Conservation (phyloP, 2,329 filamentous ascomycete genomes). For the Apiospora pterosperma region DNA sequence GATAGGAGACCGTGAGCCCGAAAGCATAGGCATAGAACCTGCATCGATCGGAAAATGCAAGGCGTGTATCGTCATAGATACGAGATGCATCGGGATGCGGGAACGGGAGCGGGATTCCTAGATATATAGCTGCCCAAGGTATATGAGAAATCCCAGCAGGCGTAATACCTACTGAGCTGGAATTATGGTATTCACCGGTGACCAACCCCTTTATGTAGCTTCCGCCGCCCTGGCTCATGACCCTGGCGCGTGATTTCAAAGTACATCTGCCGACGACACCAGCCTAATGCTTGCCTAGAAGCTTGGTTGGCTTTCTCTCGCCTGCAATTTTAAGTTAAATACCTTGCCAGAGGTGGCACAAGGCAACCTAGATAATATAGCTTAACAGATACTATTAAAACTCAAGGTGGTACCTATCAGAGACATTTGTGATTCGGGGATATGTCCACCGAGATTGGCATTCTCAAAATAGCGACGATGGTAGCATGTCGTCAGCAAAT, state of each 20-base stretch:
- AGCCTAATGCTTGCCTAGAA: background rate
- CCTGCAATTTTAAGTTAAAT: background rate
- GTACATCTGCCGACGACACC: background rate
- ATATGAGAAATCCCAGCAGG: background rate
- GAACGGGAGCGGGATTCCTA: background rate
- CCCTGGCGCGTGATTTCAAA: background rate
- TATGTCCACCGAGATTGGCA: background rate
- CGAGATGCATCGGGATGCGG: too few species aligned
- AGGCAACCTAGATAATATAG: background rate
- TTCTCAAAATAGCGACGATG: background rate
- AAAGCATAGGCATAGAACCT: background rate
- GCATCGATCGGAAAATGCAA: background rate
- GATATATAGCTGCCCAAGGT: background rate
- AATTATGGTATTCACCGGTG: background rate
- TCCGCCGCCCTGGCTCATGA: background rate
- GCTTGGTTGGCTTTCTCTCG: background rate
- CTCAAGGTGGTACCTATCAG: background rate
- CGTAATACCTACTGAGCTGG: background rate
- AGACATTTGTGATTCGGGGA: background rate
- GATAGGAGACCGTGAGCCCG: background rate
- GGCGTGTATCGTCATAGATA: background rate
- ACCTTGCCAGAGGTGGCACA: background rate
- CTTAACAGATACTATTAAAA: background rate
- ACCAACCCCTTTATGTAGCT: background rate
- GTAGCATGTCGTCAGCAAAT: background rate